Evolutionary conservation across 352 stramenopile species (phyloP).

Genomic region (Thraustotheca clavata): DNA sequence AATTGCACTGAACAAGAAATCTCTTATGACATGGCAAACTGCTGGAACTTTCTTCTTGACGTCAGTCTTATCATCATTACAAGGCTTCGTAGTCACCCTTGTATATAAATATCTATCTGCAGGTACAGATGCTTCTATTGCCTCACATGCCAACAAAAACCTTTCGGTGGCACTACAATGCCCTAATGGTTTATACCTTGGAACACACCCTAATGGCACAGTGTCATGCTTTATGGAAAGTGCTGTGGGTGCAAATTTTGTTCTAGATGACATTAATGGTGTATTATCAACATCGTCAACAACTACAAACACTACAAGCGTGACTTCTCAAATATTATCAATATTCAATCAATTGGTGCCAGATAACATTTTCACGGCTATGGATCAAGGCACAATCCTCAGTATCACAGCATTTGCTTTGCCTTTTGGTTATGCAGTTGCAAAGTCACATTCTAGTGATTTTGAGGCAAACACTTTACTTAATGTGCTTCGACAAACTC

Average conservation of each 20-base stretch:
- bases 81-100: conserved; percentile 48
- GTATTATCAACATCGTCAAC: neutral
- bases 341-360: conserved; percentile 53
- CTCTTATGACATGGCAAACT: conserved; percentile 59
- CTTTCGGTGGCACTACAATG: conserved; percentile 25
- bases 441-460: conserved; percentile 25
- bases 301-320: neutral
- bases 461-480: conserved; percentile 1
- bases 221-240: conserved; percentile 26
- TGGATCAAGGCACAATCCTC: conserved; percentile 39
- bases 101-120: conserved; percentile 19
- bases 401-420: conserved; percentile 65
- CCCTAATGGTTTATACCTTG: conserved; percentile 41
- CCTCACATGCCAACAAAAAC: neutral
- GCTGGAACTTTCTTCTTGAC: conserved; percentile 45
- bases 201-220: conserved; percentile 32
- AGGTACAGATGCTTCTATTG: neutral
- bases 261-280: neutral
- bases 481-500: conserved; percentile 28
- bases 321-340: conserved; percentile 44
- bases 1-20: conserved; percentile 63
- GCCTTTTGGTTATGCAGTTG: conserved; percentile 32
- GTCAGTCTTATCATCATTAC: conserved; percentile 37
- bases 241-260: neutral
- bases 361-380: conserved; percentile 47